Evolutionary conservation across 2,329 filamentous ascomycete species (phyloP), one percentile per base, ranked within the genome.

Genomic region (Neonectria faginata): DNA sequence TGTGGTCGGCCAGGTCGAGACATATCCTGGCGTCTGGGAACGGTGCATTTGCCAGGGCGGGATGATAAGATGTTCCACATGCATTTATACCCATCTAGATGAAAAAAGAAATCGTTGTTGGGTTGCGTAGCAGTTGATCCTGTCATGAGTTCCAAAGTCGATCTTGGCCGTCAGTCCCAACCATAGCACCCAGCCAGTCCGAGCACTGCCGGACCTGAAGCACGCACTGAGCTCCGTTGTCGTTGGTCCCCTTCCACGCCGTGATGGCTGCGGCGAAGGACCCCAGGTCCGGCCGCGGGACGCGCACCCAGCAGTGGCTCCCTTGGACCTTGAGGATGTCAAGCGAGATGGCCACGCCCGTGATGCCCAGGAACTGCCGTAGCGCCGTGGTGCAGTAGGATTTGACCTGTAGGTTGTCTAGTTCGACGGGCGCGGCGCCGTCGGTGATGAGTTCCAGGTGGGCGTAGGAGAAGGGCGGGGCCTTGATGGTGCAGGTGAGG

Each of bases 361-460:
- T 89, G 18, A 88, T 79, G 20, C 92, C 92, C 1, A 95, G 85
- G 71, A 92, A 94, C 66, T 91, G 86, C 1, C 82, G 82, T 8
- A 95, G 80, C 0, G 91, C 89, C 1, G 85, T 77, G 2, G 85
- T 87, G 69, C 91, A 86, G 73, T 91, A 89, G 0, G 88, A 82
- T 36, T 87, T 87, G 18, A 86, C 82, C 41, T 89, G 89, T 3
- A 93, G 79, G 3, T 83, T 80, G 77, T 94, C 91, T 6, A 92
- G 79, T 18, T 64, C 67, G 20, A 65, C 54, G 14, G 67, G 53
- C 12, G 68, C 65, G 18, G 72, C 67, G 14, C 68, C 62, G 31
- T 76, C 71, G 48, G 75, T 79, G 63, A 81, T 73, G 27, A 88
- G 79, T 67, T 86, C 78, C 0, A 91, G 79, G 64, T 88, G 86